Conservation (phyloP, 202 grass and related monocot species). For the Brachypodium distachyon region DNA sequence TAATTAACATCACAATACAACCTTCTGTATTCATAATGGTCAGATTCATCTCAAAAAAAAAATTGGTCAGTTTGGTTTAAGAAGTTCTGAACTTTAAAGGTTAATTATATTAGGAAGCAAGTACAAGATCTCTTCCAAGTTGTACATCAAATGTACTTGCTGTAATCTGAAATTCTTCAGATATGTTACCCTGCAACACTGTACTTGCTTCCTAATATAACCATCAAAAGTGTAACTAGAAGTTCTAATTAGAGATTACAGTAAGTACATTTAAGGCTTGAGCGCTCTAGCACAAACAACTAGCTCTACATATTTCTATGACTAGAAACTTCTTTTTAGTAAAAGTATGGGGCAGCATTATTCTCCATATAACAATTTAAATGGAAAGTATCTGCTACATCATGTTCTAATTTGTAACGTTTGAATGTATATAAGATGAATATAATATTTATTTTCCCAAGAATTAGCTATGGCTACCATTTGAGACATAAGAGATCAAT, state of each 20-base stretch:
- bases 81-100: background rate
- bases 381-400: conserved; percentile 8
- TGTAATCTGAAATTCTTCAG: too few species aligned
- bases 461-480: background rate
- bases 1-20: background rate
- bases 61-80: too few species aligned
- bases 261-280: conserved; percentile 3
- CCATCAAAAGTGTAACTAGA: too few species aligned
- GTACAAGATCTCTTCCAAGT: background rate
- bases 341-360: background rate
- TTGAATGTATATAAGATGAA: background rate
- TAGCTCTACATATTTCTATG: conserved; percentile 24
- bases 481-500: background rate
- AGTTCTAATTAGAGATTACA: background rate
- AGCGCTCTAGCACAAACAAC: conserved; percentile 6
- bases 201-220: too few species aligned
- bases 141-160: background rate
- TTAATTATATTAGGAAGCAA: too few species aligned
- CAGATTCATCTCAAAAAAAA: background rate
- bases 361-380: conserved; percentile 25
- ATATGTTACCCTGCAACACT: too few species aligned
- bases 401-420: background rate
- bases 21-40: background rate
- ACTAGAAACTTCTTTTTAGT: conserved; percentile 8
- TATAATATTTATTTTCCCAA: background rate